Conservation (phyloP, 163 green algal genomes). For the Trebouxia gelatinosa region DNA sequence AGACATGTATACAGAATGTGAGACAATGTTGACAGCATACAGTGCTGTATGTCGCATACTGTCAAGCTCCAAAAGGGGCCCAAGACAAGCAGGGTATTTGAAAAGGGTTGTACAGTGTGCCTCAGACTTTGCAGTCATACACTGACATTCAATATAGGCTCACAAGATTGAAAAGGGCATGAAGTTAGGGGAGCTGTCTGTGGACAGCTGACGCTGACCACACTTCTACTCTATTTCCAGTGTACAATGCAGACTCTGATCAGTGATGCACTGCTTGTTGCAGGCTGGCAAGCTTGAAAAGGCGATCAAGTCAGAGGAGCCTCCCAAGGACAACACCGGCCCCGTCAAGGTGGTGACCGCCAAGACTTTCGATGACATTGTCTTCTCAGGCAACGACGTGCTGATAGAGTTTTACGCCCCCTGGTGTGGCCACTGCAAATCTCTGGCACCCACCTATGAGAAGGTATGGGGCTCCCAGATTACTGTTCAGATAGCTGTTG, state of each 20-base stretch:
- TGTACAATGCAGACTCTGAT: neutral
- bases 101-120: too few species aligned
- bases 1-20: too few species aligned
- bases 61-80: too few species aligned
- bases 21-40: too few species aligned
- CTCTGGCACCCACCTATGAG: constrained; percentile 45
- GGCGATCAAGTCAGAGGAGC: constrained; percentile 54
- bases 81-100: too few species aligned
- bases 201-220: neutral
- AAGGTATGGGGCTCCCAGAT: constrained; percentile 30
- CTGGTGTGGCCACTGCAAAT: constrained; percentile 56
- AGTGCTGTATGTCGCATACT: too few species aligned
- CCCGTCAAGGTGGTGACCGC: constrained; percentile 63
- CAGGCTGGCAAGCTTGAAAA: constrained; percentile 53
- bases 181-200: too few species aligned
- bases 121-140: too few species aligned
- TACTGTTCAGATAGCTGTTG: too few species aligned
- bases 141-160: too few species aligned
- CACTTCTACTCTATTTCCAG: neutral
- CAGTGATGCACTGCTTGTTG: neutral
- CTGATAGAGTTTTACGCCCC: constrained; percentile 66
- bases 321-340: constrained; percentile 50
- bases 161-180: too few species aligned
- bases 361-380: constrained; percentile 62
- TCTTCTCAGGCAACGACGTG: constrained; percentile 59